Percentiles rank a stretch among this genome's conserved stretches.
Conservation (phyloP, 257 asterid species). For the Hygrophila difformis region DNA sequence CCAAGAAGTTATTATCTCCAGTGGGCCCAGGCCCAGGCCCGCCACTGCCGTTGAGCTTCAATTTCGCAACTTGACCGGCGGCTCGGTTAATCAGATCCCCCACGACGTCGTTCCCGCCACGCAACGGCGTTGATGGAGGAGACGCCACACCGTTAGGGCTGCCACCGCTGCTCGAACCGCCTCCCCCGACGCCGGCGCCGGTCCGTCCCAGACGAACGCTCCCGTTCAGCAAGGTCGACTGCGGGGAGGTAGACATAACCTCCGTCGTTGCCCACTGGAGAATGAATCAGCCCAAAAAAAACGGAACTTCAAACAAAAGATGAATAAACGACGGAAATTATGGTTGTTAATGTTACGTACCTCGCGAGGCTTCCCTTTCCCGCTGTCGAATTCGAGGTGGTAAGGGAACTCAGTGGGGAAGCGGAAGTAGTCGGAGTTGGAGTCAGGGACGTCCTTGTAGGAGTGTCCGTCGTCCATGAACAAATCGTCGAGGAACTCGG, state of each 20-base stretch:
- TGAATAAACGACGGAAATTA: neutral
- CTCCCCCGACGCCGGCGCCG: no score
- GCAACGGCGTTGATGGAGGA: conserved; percentile 38
- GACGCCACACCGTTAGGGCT: conserved; percentile 44
- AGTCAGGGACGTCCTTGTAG: conserved; percentile 14
- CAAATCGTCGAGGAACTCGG: conserved; percentile 68
- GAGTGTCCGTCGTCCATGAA: conserved; percentile 21
- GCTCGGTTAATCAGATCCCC: conserved; percentile 46
- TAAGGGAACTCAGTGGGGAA: conserved; percentile 49
- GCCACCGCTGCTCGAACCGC: conserved; percentile 31
- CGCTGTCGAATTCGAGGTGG: conserved; percentile 25
- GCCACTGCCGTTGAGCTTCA: conserved; percentile 32
- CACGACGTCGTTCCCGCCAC: conserved; percentile 23
- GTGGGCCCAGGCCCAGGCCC: conserved; percentile 7
- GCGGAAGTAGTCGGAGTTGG: conserved; percentile 3
- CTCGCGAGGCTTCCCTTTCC: conserved; percentile 20
- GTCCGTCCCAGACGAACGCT: conserved; percentile 26
- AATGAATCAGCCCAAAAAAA: conserved; percentile 18
- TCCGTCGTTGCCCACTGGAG: no score
- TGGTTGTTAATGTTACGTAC: no score
- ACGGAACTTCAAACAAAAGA: neutral
- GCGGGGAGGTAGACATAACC: conserved; percentile 55
- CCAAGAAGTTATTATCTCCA: conserved; percentile 7
- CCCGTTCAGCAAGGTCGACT: conserved; percentile 35
- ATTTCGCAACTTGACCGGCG: conserved; percentile 43